Evolutionary conservation across 2,329 filamentous ascomycete species (phyloP).

Genomic region (Curvularia verruculosa): DNA sequence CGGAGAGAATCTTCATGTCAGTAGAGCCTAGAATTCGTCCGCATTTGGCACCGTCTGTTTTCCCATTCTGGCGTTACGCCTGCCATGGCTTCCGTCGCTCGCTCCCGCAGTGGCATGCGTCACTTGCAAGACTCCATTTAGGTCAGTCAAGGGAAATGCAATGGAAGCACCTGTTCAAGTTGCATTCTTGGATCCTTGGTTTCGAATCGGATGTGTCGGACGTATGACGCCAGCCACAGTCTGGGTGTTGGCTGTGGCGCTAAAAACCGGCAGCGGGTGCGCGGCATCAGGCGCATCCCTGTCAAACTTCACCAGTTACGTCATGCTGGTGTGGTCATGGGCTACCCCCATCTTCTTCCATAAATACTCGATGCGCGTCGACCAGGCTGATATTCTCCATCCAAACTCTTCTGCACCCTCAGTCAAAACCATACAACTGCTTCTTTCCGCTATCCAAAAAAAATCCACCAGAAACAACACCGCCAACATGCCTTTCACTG

Average conservation of each 20-base stretch:
- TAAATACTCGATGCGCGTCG: constrained; percentile 33
- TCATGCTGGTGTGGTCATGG: constrained; percentile 27
- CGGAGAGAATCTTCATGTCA: too few species aligned
- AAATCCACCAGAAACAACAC: constrained; percentile 16
- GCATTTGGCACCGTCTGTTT: not conserved
- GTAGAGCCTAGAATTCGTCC: too few species aligned
- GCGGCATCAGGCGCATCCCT: constrained; percentile 16
- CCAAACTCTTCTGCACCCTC: constrained; percentile 2
- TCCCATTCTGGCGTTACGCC: not conserved
- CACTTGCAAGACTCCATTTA: not conserved
- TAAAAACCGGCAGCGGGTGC: constrained; percentile 18
- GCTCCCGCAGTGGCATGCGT: constrained; percentile 6
- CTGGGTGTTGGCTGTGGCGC: constrained; percentile 17
- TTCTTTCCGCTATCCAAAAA: not conserved
- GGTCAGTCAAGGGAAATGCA: not conserved
- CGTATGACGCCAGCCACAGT: constrained; percentile 14
- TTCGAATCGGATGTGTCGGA: constrained; percentile 9
- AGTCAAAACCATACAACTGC: not conserved
- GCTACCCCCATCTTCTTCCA: constrained; percentile 25
- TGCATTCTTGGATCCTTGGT: constrained; percentile 5
- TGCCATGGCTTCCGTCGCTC: not conserved
- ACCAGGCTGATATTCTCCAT: constrained; percentile 8
- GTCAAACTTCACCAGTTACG: constrained; percentile 16
- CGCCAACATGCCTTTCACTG: constrained; percentile 66
- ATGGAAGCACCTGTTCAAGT: not conserved